Evolutionary conservation across 352 stramenopile genomes (phyloP).

Genomic region (Phytophthora nicotianae): DNA sequence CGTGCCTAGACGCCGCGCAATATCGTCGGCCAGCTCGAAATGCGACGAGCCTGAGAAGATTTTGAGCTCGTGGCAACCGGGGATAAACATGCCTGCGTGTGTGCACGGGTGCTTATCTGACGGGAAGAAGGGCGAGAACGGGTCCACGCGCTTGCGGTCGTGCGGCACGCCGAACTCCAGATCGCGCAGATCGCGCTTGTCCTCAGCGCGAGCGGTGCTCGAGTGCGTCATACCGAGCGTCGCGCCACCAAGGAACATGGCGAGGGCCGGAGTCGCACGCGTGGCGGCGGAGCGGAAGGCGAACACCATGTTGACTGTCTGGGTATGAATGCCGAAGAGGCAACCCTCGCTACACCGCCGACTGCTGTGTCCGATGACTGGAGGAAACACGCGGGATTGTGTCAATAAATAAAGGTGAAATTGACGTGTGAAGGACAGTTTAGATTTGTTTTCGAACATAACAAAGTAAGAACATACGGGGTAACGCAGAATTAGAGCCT

Average conservation of each 20-base stretch:
- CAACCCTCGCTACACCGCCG: conserved; percentile 14
- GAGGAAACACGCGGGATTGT: background rate
- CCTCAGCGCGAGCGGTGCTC: conserved; percentile 43
- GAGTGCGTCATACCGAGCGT: conserved; percentile 51
- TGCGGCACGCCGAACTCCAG: conserved; percentile 86
- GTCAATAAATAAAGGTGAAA: background rate
- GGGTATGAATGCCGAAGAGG: background rate
- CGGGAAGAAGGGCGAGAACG: conserved; percentile 89
- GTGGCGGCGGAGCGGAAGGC: conserved; percentile 50
- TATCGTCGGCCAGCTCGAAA: conserved; percentile 90
- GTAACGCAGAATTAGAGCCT: background rate
- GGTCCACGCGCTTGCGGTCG: conserved; percentile 89
- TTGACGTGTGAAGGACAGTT: background rate
- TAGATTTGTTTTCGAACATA: background rate
- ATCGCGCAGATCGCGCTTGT: conserved; percentile 83
- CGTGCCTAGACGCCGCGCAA: conserved; percentile 86
- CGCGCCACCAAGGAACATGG: conserved; percentile 62
- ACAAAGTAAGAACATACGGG: background rate
- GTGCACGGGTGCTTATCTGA: conserved; percentile 92
- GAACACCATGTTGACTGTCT: conserved; percentile 58
- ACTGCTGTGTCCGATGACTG: conserved; percentile 11
- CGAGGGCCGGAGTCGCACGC: conserved; percentile 48
- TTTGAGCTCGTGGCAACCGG: conserved; percentile 92
- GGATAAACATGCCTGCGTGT: conserved; percentile 91
- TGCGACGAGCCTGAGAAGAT: conserved; percentile 93